Conservation (phyloP, 2,329 filamentous ascomycete species). For the Phoma herbarum region DNA sequence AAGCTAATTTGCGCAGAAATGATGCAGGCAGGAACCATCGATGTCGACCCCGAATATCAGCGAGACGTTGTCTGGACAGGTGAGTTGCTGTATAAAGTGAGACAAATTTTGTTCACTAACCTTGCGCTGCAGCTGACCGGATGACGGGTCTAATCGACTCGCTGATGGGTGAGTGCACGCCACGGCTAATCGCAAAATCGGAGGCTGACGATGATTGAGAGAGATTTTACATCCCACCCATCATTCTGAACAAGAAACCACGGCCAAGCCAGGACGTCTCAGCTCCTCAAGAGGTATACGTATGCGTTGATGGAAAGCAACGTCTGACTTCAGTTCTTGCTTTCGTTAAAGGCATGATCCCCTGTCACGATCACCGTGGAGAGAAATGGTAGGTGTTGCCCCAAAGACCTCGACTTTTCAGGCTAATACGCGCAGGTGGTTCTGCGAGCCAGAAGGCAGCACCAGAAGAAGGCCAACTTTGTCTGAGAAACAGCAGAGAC, state of each 20-base stretch:
- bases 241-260: slow-evolving; percentile 56
- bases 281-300: slow-evolving; percentile 32
- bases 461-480: slow-evolving; percentile 46
- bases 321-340: slow-evolving; percentile 56
- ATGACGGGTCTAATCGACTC: slow-evolving; percentile 49
- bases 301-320: slow-evolving; percentile 61
- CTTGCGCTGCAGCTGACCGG: slow-evolving; percentile 34
- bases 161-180: slow-evolving; percentile 40
- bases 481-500: slow-evolving; percentile 44
- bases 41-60: slow-evolving; percentile 59
- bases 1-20: slow-evolving; percentile 27
- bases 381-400: slow-evolving; percentile 54
- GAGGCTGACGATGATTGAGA: slow-evolving; percentile 29
- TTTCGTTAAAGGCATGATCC: slow-evolving; percentile 57
- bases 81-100: slow-evolving; percentile 14
- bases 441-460: slow-evolving; percentile 22
- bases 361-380: slow-evolving; percentile 53
- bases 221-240: slow-evolving; percentile 57
- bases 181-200: not conserved
- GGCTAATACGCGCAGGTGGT: slow-evolving; percentile 37
- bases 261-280: slow-evolving; percentile 19
- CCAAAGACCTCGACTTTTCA: not conserved
- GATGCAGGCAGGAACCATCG: slow-evolving; percentile 39
- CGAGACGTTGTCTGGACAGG: slow-evolving; percentile 57
- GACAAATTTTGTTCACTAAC: not conserved